Evolutionary conservation across 139 green algal genomes (phyloP).

Genomic region (Tetradesmus obliquus): DNA sequence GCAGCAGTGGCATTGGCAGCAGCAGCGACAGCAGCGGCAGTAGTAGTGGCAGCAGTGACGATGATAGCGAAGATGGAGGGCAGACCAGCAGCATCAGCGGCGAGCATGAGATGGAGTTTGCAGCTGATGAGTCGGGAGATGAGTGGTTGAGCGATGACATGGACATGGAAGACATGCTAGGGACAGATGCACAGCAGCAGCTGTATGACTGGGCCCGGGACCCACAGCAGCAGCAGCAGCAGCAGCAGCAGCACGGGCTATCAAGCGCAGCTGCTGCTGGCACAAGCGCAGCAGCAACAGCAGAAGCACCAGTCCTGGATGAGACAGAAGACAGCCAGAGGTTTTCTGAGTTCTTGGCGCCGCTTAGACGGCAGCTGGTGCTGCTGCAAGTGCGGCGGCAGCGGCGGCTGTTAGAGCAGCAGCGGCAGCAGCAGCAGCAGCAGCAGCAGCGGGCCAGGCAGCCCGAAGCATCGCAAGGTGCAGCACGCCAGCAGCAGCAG

Average conservation of each 20-base stretch:
- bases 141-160: slow-evolving; percentile 6
- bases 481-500: neutral
- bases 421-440: slow-evolving; percentile 36
- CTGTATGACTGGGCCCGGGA: slow-evolving; percentile 7
- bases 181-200: neutral
- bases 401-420: slow-evolving; percentile 13
- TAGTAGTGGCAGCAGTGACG: neutral
- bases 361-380: slow-evolving; percentile 13
- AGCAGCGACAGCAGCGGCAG: neutral
- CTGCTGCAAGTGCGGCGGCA: slow-evolving; percentile 30
- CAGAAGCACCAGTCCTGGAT: neutral
- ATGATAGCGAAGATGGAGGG: neutral
- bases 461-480: neutral
- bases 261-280: neutral
- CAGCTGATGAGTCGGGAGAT: slow-evolving; percentile 2
- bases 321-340: neutral
- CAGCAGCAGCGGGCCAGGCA: neutral
- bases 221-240: neutral
- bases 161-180: neutral
- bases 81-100: neutral
- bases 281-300: neutral
- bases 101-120: neutral
- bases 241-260: neutral
- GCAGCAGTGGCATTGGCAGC: neutral
- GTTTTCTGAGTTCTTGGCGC: neutral